phyloP scores from a whole-genome alignment of 2,329 filamentous ascomycete genomes.

The Diplodia sapinea region DNA sequence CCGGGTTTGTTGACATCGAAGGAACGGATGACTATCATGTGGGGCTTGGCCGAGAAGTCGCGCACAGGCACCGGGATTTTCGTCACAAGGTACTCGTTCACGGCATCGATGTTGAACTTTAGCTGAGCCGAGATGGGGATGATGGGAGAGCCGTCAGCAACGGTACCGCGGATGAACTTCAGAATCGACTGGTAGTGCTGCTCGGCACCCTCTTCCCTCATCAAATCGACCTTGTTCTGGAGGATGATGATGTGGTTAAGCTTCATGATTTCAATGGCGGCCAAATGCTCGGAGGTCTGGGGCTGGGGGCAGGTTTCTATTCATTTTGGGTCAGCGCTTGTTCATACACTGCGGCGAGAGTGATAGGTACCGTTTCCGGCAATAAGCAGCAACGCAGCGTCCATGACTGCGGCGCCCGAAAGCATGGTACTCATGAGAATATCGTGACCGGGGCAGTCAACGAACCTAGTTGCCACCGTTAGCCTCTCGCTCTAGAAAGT shows the following conservation, averaged over 20 bases:
- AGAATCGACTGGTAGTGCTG: conserved; percentile 96
- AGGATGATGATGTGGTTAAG: conserved; percentile 99
- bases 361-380: conserved; percentile 71
- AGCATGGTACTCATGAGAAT: conserved; percentile 99
- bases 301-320: conserved; percentile 92
- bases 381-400: conserved; percentile 93
- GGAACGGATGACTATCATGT: conserved; percentile 99
- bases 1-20: conserved; percentile 99
- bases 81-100: conserved; percentile 94
- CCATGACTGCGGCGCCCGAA: conserved; percentile 99
- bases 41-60: conserved; percentile 89
- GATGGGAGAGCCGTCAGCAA: conserved; percentile 91
- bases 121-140: conserved; percentile 97
- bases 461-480: conserved; percentile 67
- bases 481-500: conserved; percentile 2
- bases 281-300: conserved; percentile 97
- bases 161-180: conserved; percentile 97
- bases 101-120: conserved; percentile 99
- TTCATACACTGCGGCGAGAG: not conserved
- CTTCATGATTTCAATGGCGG: conserved; percentile 99
- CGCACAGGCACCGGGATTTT: conserved; percentile 90
- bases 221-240: conserved; percentile 99
- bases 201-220: conserved; percentile 92
- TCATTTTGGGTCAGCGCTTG: conserved; percentile 1
- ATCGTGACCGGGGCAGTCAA: conserved; percentile 99